These are phyloP conservation scores for Byssothecium circinans DNA, from an alignment of 2,329 filamentous ascomycete species.

Conservation along the genomic window DNA sequence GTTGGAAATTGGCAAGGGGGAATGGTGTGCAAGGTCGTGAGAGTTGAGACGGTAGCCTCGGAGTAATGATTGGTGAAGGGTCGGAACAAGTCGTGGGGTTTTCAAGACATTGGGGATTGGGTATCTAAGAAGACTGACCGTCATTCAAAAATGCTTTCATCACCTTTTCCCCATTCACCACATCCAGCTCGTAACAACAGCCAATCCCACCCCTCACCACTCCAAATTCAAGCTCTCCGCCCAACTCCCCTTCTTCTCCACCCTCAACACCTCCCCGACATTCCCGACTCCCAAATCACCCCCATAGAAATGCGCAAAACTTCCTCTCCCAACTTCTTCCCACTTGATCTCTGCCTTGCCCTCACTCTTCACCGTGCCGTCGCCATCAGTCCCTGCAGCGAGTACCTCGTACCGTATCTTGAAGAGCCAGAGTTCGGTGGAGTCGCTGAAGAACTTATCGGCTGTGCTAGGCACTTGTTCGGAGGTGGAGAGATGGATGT, in stretches of 20 bases:
- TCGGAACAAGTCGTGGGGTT: too few species aligned
- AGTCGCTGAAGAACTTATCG: conserved; percentile 37
- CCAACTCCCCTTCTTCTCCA: conserved; percentile 56
- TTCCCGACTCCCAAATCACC: conserved; percentile 57
- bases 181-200: too few species aligned
- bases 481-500: conserved; percentile 62
- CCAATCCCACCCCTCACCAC: conserved; percentile 21
- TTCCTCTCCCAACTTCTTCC: conserved; percentile 53
- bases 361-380: conserved; percentile 23
- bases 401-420: conserved; percentile 56
- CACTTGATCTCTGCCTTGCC: conserved; percentile 51
- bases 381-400: conserved; percentile 36
- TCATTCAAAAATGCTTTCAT: too few species aligned
- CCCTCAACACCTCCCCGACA: conserved; percentile 52
- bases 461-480: conserved; percentile 49
- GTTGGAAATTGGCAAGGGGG: too few species aligned
- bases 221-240: conserved; percentile 36
- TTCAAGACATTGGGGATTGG: too few species aligned
- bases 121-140: too few species aligned
- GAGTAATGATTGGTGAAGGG: too few species aligned
- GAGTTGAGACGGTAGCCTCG: too few species aligned
- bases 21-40: too few species aligned
- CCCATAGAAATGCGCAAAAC: conserved; percentile 63
- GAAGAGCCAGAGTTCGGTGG: conserved; percentile 52
- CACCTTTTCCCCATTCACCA: too few species aligned